Evolutionary conservation across 768 basidiomycete species (phyloP).

Genomic region (Gymnopilus junonius): DNA sequence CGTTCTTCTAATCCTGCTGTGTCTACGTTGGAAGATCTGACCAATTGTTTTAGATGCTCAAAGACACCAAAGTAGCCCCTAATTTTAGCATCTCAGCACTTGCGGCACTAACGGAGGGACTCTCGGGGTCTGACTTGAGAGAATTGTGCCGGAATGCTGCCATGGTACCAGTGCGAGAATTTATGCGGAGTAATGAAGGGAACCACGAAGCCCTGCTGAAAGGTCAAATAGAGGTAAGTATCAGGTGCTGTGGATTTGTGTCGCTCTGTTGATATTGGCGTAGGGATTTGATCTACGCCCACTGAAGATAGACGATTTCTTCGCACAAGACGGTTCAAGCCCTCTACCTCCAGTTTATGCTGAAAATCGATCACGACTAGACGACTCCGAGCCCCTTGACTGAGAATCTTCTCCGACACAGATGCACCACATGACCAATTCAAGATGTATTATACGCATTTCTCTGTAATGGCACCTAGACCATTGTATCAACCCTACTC

Average conservation of each 20-base stretch:
- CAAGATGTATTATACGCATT: not conserved
- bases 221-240: constrained; percentile 51
- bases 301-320: constrained; percentile 73
- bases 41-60: constrained; percentile 72
- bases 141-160: constrained; percentile 94
- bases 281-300: constrained; percentile 84
- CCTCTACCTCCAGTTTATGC: constrained; percentile 34
- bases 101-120: constrained; percentile 70
- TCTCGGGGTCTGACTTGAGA: constrained; percentile 89
- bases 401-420: constrained; percentile 4
- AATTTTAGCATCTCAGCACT: constrained; percentile 65
- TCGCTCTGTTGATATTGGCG: not conserved
- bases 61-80: constrained; percentile 69
- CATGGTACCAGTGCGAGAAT: constrained; percentile 90
- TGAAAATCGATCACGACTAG: constrained; percentile 28
- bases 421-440: not conserved
- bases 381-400: constrained; percentile 23
- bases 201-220: constrained; percentile 48
- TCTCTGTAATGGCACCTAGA: not conserved
- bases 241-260: not conserved
- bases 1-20: constrained; percentile 21
- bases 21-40: not conserved
- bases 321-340: constrained; percentile 42
- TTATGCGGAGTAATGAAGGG: constrained; percentile 57
- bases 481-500: not conserved